A percentile compares a stretch with the other conserved stretches of the same genome.
These are phyloP conservation scores for Penicillium roqueforti DNA, from an alignment of 495 filamentous ascomycete genomes.

Conservation along the genomic window DNA sequence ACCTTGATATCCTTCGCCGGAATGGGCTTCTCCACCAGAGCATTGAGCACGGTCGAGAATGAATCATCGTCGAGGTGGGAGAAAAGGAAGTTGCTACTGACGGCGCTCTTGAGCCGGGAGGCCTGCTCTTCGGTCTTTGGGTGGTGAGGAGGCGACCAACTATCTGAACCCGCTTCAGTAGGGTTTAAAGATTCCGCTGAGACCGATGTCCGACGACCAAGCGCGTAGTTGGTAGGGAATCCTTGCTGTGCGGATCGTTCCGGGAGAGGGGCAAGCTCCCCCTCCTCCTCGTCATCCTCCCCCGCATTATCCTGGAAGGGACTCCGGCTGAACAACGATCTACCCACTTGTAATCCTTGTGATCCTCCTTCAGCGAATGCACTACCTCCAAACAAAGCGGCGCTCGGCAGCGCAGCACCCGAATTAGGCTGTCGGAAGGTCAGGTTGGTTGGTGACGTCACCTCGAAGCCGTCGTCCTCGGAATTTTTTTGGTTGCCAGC, in stretches of 20 bases:
- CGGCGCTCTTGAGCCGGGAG: constrained; percentile 70
- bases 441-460: constrained; percentile 59
- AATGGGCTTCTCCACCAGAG: constrained; percentile 90
- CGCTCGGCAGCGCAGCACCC: constrained; percentile 19
- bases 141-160: constrained; percentile 85
- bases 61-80: constrained; percentile 92
- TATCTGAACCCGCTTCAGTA: constrained; percentile 71
- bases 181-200: constrained; percentile 96
- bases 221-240: constrained; percentile 89
- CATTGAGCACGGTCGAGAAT: constrained; percentile 78
- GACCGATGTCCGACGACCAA: constrained; percentile 89
- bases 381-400: constrained; percentile 29
- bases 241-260: constrained; percentile 50
- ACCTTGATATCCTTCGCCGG: constrained; percentile 95
- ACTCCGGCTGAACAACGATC: constrained; percentile 34
- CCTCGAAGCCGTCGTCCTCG: constrained; percentile 60
- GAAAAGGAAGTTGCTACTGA: constrained; percentile 90
- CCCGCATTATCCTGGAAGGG: constrained; percentile 33
- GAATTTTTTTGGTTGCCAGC: constrained; percentile 47
- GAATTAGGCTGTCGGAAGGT: constrained; percentile 45
- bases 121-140: constrained; percentile 80
- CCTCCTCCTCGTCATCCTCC: constrained; percentile 22
- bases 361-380: constrained; percentile 23
- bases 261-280: constrained; percentile 32
- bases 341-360: constrained; percentile 18